Conservation (phyloP, 2,329 filamentous ascomycete species). For the Penicillium frequentans region DNA sequence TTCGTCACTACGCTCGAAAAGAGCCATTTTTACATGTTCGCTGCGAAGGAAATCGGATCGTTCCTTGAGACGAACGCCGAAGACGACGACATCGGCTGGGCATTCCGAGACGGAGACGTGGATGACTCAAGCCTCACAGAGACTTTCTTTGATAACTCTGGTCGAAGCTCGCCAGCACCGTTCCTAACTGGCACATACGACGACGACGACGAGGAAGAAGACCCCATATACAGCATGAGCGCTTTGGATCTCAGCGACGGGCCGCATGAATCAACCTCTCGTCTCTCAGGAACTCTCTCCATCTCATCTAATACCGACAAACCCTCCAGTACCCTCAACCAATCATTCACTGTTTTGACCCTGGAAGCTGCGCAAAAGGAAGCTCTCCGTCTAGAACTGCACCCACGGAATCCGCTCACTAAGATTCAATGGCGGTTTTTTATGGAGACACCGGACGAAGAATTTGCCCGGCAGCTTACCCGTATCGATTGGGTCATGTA, state of each 20-base stretch:
- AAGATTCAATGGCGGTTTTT: slow-evolving; percentile 89
- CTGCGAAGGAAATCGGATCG: slow-evolving; percentile 80
- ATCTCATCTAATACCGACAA: slow-evolving; percentile 40
- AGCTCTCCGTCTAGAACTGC: slow-evolving; percentile 70
- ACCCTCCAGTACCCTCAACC: slow-evolving; percentile 41
- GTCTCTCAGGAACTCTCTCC: slow-evolving; percentile 41
- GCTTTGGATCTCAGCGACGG: slow-evolving; percentile 41
- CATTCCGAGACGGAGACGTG: slow-evolving; percentile 70
- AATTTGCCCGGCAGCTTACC: slow-evolving; percentile 87
- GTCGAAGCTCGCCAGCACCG: slow-evolving; percentile 41
- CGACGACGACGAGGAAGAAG: slow-evolving; percentile 35
- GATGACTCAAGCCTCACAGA: slow-evolving; percentile 45
- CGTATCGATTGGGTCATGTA: slow-evolving; percentile 99
- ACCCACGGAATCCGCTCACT: slow-evolving; percentile 67
- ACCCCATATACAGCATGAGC: slow-evolving; percentile 40
- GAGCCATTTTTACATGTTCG: slow-evolving; percentile 78
- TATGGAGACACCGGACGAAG: slow-evolving; percentile 81
- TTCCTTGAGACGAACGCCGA: slow-evolving; percentile 74
- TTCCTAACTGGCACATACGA: slow-evolving; percentile 27
- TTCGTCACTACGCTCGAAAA: slow-evolving; percentile 75
- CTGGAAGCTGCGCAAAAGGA: slow-evolving; percentile 77
- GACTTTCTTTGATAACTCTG: slow-evolving; percentile 42
- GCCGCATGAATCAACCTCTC: slow-evolving; percentile 36
- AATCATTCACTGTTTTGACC: slow-evolving; percentile 43
- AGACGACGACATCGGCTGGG: slow-evolving; percentile 93